Base-by-base conservation (phyloP, 2,329 filamentous ascomycete species). In the Fusarium sp. region DNA sequence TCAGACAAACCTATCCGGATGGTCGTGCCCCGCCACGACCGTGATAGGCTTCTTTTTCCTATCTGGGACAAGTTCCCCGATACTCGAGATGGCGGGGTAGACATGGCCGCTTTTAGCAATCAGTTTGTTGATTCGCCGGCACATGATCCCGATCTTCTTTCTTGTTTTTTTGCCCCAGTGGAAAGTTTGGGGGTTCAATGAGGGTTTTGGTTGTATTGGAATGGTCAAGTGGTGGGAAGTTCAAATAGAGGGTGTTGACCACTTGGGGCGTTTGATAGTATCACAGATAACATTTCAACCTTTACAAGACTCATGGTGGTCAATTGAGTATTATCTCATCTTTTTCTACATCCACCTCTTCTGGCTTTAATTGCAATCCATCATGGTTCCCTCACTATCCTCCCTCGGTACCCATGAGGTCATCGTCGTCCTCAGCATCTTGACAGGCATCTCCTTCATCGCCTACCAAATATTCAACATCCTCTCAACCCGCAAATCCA, bases 31-130 rank as follows among this genome's bases (percentile, higher is more conserved):
- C 64, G 16, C 10, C 49, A 36, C 7, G 6, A 23, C 29, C 10
- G 6, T 25, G 68, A 70, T 70, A 70, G 68, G 58, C 46, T 69
- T 29, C 31, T 46, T 66, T 71, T 70, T 33, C 68, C 68, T 70
- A 71, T 70, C 59, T 49, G 44, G 68, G 68, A 46, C 55, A 70
- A 63, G 61, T 49, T 66, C 55, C 13, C 68, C 68, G 65, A 55
- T 38, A 38, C 5, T 6, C 5, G 16, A 46, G 61, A 51, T 56
- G 20, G 64, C 61, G 61, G 62, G 64, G 55, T 50, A 56, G 25
- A 16, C 50, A 33, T 65, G 34, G 59, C 68, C 68, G 34, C 56
- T 70, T 70, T 51, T 14, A 71, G 68, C 38, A 69, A 42, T 42
- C 18, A 4, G 18, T 6, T 40, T 42, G 38, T 42, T 46, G 27